phyloP scores from a whole-genome alignment of 2,329 filamentous ascomycete species.

The Geosmithia flava region DNA sequence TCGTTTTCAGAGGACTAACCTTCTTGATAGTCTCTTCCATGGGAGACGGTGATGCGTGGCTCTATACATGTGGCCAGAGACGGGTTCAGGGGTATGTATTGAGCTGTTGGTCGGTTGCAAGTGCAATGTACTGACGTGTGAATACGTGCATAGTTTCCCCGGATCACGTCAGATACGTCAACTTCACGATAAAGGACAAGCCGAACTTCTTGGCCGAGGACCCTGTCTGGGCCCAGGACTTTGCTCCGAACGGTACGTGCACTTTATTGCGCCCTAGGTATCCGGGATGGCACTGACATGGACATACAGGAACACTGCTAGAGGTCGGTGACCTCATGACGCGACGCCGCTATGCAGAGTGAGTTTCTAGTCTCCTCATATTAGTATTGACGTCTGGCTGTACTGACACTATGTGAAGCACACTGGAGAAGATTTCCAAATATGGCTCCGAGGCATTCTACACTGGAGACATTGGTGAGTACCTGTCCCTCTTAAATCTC shows the following conservation, averaged over 20 bases:
- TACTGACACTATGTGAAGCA: constrained; percentile 18
- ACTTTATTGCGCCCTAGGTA: background rate
- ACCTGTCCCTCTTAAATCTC: background rate
- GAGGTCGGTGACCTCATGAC: constrained; percentile 67
- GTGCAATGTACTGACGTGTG: background rate
- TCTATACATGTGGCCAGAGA: constrained; percentile 61
- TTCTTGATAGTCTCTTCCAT: constrained; percentile 38
- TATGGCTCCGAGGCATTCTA: constrained; percentile 67
- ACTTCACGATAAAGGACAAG: constrained; percentile 6
- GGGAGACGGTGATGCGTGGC: constrained; percentile 60
- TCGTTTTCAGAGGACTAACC: background rate
- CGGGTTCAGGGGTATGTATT: constrained; percentile 44
- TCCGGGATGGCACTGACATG: background rate
- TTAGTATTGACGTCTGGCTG: background rate
- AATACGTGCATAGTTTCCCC: constrained; percentile 37
- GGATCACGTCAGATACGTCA: constrained; percentile 44
- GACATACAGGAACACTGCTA: constrained; percentile 42
- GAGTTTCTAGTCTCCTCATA: constrained; percentile 7
- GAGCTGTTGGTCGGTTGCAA: background rate
- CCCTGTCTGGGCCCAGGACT: constrained; percentile 74
- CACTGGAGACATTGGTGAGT: constrained; percentile 46
- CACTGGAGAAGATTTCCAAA: constrained; percentile 64
- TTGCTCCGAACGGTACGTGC: constrained; percentile 59
- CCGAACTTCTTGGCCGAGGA: constrained; percentile 60
- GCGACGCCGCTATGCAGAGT: constrained; percentile 61